These are phyloP conservation scores for Nectriaceae sp. DNA, from an alignment of 2,329 filamentous ascomycete species.

Conservation along the genomic window DNA sequence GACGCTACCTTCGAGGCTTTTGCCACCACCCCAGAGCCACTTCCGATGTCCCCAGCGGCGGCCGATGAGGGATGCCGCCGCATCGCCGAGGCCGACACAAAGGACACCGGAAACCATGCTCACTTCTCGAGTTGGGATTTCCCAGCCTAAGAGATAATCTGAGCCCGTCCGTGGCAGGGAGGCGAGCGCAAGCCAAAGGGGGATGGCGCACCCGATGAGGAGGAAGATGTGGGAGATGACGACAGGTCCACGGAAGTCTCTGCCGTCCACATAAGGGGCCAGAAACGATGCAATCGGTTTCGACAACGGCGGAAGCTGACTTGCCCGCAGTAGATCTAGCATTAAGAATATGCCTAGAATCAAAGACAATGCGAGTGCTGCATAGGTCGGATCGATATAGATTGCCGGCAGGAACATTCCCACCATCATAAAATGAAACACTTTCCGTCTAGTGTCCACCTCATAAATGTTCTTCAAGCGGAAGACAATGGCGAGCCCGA, in stretches of 20 bases:
- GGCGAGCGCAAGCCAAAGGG: constrained; percentile 85
- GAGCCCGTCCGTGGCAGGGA: constrained; percentile 60
- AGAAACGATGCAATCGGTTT: constrained; percentile 85
- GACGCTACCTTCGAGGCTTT: constrained; percentile 84
- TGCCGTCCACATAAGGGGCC: constrained; percentile 89
- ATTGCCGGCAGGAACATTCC: constrained; percentile 88
- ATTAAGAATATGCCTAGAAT: constrained; percentile 84
- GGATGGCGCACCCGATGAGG: constrained; percentile 91
- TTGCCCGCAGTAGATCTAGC: constrained; percentile 85
- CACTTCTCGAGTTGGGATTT: constrained; percentile 71
- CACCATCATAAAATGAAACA: constrained; percentile 99
- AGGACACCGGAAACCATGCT: constrained; percentile 92
- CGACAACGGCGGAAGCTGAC: constrained; percentile 86
- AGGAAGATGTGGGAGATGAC: constrained; percentile 97
- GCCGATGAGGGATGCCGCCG: constrained; percentile 87
- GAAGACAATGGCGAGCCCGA: constrained; percentile 75
- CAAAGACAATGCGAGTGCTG: constrained; percentile 75
- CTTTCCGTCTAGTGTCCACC: constrained; percentile 93
- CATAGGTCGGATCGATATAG: constrained; percentile 84
- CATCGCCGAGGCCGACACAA: constrained; percentile 93
- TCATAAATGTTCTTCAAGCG: constrained; percentile 76
- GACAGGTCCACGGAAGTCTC: constrained; percentile 89
- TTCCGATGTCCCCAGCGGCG: constrained; percentile 83
- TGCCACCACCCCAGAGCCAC: constrained; percentile 96
- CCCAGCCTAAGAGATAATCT: constrained; percentile 70